Conservation (phyloP, 768 basidiomycete species). For the Trametes villosa region DNA sequence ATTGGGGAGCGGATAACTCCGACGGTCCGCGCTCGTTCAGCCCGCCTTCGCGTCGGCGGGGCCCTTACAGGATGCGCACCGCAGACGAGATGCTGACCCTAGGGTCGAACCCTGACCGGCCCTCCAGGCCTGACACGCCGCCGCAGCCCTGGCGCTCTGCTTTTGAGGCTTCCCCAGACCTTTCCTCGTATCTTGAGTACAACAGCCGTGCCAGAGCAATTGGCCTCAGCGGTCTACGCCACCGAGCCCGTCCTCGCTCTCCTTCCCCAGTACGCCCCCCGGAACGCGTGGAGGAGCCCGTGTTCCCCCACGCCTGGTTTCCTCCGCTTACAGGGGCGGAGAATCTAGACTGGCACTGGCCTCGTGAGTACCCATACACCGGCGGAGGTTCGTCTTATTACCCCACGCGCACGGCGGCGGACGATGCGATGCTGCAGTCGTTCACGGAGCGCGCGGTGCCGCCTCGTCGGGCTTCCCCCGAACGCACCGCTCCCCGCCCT, state of each 20-base stretch:
- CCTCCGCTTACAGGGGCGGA: no score
- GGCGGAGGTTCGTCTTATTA: not conserved
- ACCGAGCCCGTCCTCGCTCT: conserved; percentile 7
- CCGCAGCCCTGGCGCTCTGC: not conserved
- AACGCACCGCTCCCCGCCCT: not conserved
- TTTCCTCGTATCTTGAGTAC: conserved; percentile 1
- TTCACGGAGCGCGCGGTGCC: conserved; percentile 4
- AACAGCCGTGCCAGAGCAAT: conserved; percentile 1
- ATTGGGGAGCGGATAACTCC: not conserved
- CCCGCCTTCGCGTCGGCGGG: no score
- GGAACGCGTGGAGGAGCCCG: not conserved
- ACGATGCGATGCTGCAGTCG: conserved; percentile 16
- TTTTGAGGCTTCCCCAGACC: no score
- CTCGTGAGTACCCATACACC: not conserved
- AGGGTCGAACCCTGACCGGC: not conserved
- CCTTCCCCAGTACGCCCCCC: not conserved
- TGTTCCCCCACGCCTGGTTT: not conserved
- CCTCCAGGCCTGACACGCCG: not conserved
- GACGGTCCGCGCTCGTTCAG: not conserved
- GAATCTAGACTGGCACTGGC: no score
- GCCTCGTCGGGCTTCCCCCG: not conserved
- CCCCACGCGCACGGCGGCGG: not conserved
- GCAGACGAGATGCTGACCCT: not conserved
- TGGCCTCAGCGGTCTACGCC: conserved; percentile 1
- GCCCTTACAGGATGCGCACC: not conserved